Evolutionary conservation across 495 filamentous ascomycete genomes (phyloP), one percentile per base, ranked within the genome.

Genomic region (Penicillium nucicola): DNA sequence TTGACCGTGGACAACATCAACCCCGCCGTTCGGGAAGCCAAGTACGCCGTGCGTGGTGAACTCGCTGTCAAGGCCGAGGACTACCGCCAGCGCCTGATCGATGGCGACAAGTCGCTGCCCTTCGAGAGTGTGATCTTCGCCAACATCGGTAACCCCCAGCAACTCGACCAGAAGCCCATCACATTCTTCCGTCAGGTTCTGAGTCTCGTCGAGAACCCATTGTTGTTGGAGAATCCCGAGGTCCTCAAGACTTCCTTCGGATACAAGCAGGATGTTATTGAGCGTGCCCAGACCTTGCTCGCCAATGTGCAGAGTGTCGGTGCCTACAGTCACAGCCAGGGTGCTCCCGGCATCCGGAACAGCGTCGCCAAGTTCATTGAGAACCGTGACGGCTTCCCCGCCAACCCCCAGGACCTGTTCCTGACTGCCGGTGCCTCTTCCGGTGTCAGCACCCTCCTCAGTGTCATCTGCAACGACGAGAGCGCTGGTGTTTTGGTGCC

Each of bases 91-190:
- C 72, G 77, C 39, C 77, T 98, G 46, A 61, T 60, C 30, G 73
- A 80, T 48, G 79, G 75, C 41, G 79, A 83, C 61, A 77, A 81
- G 56, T 66, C 72, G 48, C 78, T 97, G 36, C 93, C 93, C 20
- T 98, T 98, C 66, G 78, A 88, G 55, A 78, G 87, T 52, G 84
- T 98, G 61, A 92, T 98, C 70, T 89, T 87, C 45, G 93, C 93
- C 69, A 98, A 98, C 70, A 98, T 98, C 65, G 93, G 95, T 57
- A 98, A 98, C 74, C 93, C 95, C 6, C 93, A 98, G 66, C 95
- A 97, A 72, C 85, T 98, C 47, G 93, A 95, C 72, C 93, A 98
- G 78, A 93, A 96, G 77, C 93, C 93, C 57, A 90, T 98, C 62
- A 97, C 92, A 56, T 98, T 95, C 80, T 95, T 98, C 85, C 85